These are phyloP conservation scores for Meredithiella fracta DNA, from an alignment of 2,329 filamentous ascomycete genomes.

Conservation along the genomic window DNA sequence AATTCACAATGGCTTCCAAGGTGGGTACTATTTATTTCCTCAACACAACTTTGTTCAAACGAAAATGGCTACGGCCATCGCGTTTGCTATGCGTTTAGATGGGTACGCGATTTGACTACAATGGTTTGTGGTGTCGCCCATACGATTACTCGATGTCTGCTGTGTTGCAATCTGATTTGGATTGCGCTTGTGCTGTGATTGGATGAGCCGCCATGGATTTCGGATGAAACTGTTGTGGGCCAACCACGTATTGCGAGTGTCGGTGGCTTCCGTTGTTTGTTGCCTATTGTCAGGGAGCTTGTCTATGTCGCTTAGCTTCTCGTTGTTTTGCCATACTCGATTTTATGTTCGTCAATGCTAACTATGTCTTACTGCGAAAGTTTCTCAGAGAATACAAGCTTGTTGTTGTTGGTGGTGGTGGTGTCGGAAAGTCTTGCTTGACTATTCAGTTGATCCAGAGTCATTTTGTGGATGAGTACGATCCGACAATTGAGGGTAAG, in stretches of 20 bases:
- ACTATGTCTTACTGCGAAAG: conserved; percentile 26
- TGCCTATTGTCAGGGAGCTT: too few species aligned
- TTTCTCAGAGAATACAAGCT: conserved; percentile 87
- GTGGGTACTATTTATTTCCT: conserved; percentile 18
- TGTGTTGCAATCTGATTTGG: neutral
- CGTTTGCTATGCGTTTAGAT: too few species aligned
- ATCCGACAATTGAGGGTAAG: conserved; percentile 95
- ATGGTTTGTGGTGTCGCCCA: too few species aligned
- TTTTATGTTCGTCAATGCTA: conserved; percentile 4
- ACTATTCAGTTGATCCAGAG: conserved; percentile 92
- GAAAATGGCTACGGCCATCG: neutral
- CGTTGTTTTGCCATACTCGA: neutral
- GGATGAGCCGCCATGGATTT: neutral
- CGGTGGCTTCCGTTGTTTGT: too few species aligned
- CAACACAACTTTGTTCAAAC: neutral
- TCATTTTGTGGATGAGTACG: conserved; percentile 98
- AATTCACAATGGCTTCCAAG: conserved; percentile 26
- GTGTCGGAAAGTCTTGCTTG: conserved; percentile 97
- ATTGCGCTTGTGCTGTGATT: neutral
- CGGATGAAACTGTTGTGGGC: neutral
- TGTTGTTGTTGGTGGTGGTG: conserved; percentile 93
- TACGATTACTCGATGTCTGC: neutral
- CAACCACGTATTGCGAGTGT: too few species aligned
- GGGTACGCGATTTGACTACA: too few species aligned
- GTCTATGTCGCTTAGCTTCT: too few species aligned